Evolutionary conservation across 1,139 yeast species (phyloP), one percentile per base, ranked within the genome.

Genomic region (Hansenula lynferdii): DNA sequence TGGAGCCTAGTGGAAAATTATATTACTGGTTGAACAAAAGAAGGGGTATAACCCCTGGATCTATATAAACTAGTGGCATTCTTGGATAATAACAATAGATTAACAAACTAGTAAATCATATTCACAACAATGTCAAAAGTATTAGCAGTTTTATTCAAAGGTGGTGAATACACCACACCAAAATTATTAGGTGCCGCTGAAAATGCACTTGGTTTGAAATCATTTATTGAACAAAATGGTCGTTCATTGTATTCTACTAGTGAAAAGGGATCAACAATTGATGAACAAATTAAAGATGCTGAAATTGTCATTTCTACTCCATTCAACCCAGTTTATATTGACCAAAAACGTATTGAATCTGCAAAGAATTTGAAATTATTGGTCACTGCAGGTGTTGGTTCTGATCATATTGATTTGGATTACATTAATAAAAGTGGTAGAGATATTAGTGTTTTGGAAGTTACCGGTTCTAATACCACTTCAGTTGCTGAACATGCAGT

Each of bases 301-400:
- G 94, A 85, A 51, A 67, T 85, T 40, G 74, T 85, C 54, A 84
- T 85, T 62, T 80, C 92, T 38, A 83, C 92, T 20, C 95, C 95
- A 5, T 85, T 85, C 70, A 86, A 75, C 66, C 95, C 95, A 8
- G 94, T 83, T 25, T 85, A 85, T 62, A 69, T 85, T 56, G 77
- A 82, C 38, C 67, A 68, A 43, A 81, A 77, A 52, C 70, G 94
- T 53, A 70, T 85, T 48, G 78, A 64, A 37, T 75, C 76, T 57
- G 92, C 94, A 36, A 80, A 80, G 57, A 83, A 84, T 46, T 72
- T 85, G 62, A 84, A 83, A 66, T 59, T 81, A 42, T 71, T 83
- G 47, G 69, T 84, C 52, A 85, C 92, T 38, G 94, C 94, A 8
- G 95, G 94, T 50, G 90, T 85, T 44, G 95, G 95, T 7, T 80